These are phyloP conservation scores for Eutypella sp. DNA, from an alignment of 2,329 filamentous ascomycete species.

Conservation along the genomic window DNA sequence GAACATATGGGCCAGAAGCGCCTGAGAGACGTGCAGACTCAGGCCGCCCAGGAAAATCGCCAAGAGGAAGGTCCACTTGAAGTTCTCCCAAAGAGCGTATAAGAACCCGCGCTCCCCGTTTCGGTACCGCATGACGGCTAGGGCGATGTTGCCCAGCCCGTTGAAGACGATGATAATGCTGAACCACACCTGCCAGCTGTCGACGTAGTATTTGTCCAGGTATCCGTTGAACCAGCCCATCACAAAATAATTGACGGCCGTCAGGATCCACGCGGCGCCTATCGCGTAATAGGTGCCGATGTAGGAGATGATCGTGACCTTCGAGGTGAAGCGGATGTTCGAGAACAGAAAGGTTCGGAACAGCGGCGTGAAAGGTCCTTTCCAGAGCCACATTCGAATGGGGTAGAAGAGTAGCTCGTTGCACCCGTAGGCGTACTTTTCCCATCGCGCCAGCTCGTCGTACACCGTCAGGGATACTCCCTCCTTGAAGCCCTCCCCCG, in stretches of 20 bases:
- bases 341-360: slow-evolving; percentile 57
- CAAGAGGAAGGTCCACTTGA: slow-evolving; percentile 70
- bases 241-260: slow-evolving; percentile 64
- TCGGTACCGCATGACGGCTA: slow-evolving; percentile 70
- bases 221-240: slow-evolving; percentile 67
- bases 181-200: slow-evolving; percentile 73
- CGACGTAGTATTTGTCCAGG: slow-evolving; percentile 62
- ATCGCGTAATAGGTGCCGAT: slow-evolving; percentile 64
- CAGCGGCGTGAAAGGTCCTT: slow-evolving; percentile 60
- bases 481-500: slow-evolving; percentile 66
- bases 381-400: slow-evolving; percentile 54
- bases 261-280: slow-evolving; percentile 61
- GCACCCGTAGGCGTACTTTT: slow-evolving; percentile 69
- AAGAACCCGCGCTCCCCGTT: slow-evolving; percentile 59
- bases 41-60: slow-evolving; percentile 80
- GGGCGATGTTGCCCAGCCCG: slow-evolving; percentile 65
- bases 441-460: slow-evolving; percentile 67
- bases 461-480: slow-evolving; percentile 70
- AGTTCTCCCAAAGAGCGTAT: slow-evolving; percentile 54
- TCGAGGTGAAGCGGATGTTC: slow-evolving; percentile 59
- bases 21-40: slow-evolving; percentile 75
- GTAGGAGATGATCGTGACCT: slow-evolving; percentile 62
- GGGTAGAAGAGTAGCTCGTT: slow-evolving; percentile 69
- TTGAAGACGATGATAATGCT: slow-evolving; percentile 76
- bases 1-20: slow-evolving; percentile 77